Evolutionary conservation across 2,329 filamentous ascomycete species (phyloP), one percentile per base, ranked within the genome.

Genomic region (Coleophoma cylindrospora): DNA sequence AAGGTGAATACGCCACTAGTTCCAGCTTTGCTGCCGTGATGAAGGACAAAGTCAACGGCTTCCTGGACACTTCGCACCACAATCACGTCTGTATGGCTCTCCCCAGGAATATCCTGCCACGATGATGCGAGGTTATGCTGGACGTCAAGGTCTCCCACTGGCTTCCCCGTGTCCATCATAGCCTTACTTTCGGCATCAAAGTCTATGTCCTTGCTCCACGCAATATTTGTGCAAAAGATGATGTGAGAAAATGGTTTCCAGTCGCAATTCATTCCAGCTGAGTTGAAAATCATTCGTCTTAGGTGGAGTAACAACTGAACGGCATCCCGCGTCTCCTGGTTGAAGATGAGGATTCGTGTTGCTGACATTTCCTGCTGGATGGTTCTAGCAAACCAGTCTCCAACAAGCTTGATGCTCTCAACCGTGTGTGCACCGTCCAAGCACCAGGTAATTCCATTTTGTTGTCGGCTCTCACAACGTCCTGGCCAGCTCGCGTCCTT

Each of bases 221-320:
- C 15, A 17, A 38, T 38, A 22, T 45, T n/a, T 17, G 27, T 43
- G 45, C 41, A 43, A 71, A 66, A 65, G 69, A 6, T 58, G 66
- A 12, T 79, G 83, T 54, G 67, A 86, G 36, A 69, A 80, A 56
- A 68, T 70, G 80, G 36, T n/a, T 38, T 38, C 36, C 13, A 38
- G 36, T 14, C 14, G 15, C 15, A 7, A 7, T 38, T 9, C 2
- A 12, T 9, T n/a, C 13, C 36, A 14, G 1, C 36, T 9, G 14
- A 38, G 36, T 3, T 27, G 27, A 3, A 38, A 7, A 38, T 38
- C 11, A 17, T 14, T 7, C 11, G 36, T 17, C 15, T 8, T 38
- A 27, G 9, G 7, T 27, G 27, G 27, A 27, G 9, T 6, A 27
- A 3, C 4, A 27, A 27, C 27, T 27, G 27, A 27, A 27, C 27